Evolutionary conservation across 2,329 filamentous ascomycete species (phyloP).

Genomic region (Acarospora socialis): DNA sequence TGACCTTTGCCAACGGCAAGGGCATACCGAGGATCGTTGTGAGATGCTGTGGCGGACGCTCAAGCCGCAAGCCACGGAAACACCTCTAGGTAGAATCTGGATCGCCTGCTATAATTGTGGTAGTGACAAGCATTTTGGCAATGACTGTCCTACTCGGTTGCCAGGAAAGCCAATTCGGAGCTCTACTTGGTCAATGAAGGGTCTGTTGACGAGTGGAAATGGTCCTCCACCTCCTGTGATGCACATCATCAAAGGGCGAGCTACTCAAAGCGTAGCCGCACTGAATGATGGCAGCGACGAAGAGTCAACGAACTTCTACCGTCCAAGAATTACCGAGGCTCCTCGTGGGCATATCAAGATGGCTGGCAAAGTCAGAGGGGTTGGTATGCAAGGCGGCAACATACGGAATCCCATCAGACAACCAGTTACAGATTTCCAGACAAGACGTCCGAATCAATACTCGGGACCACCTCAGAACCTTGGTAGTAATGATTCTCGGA

Average conservation of each 20-base stretch:
- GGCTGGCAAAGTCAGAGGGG: background rate
- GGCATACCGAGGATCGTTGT: conserved; percentile 11
- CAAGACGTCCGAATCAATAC: background rate
- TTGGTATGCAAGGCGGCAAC: no score
- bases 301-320: conserved; percentile 5
- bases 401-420: background rate
- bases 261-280: conserved; percentile 2
- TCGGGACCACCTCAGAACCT: background rate
- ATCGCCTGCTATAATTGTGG: conserved; percentile 13
- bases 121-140: conserved; percentile 10
- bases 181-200: conserved; percentile 9
- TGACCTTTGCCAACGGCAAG: conserved; percentile 9
- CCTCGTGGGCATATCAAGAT: conserved; percentile 10
- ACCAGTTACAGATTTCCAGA: background rate
- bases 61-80: conserved; percentile 7
- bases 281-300: conserved; percentile 6
- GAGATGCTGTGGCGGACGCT: conserved; percentile 14
- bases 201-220: background rate
- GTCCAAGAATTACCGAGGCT: conserved; percentile 4
- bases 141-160: conserved; percentile 10
- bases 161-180: conserved; percentile 11
- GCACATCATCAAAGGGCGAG: conserved; percentile 11
- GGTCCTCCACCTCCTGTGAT: background rate
- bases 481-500: background rate
- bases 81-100: conserved; percentile 4